phyloP scores from a whole-genome alignment of 176 grass and related monocot species.

The Aegilops longissima region DNA sequence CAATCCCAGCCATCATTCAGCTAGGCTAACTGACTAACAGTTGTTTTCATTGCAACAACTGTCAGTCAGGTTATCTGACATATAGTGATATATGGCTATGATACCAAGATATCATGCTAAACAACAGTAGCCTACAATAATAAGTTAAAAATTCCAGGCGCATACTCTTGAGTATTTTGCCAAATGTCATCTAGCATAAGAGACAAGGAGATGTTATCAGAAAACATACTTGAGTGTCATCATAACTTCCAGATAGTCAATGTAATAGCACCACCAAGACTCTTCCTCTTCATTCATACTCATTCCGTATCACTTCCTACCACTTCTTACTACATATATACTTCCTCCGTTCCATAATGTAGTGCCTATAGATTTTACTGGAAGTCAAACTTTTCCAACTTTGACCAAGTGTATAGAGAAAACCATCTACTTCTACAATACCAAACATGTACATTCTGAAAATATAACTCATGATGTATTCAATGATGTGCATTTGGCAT shows the following conservation, averaged over 20 bases:
- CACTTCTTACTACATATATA: too few relatives aligned
- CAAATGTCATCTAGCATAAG: not conserved
- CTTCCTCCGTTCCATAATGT: too few relatives aligned
- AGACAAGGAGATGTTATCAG: not conserved
- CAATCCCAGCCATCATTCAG: too few relatives aligned
- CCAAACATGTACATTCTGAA: too few relatives aligned
- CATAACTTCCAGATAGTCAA: not conserved
- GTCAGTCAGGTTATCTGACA: not conserved
- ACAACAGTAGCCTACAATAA: not conserved
- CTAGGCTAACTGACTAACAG: not conserved
- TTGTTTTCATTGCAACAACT: not conserved
- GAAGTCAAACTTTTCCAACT: too few relatives aligned
- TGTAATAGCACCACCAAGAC: not conserved
- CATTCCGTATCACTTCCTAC: not conserved
- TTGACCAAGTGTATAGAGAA: too few relatives aligned
- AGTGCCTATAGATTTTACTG: too few relatives aligned
- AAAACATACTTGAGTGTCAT: not conserved
- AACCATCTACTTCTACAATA: too few relatives aligned
- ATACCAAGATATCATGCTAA: not conserved
- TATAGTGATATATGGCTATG: not conserved
- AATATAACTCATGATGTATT: too few relatives aligned
- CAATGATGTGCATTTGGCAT: too few relatives aligned
- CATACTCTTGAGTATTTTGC: not conserved
- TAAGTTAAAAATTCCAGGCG: not conserved
- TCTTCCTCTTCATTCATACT: not conserved